Evolutionary conservation across 2,329 filamentous ascomycete genomes (phyloP), one percentile per base, ranked within the genome.

Genomic region (Alternaria triticina): DNA sequence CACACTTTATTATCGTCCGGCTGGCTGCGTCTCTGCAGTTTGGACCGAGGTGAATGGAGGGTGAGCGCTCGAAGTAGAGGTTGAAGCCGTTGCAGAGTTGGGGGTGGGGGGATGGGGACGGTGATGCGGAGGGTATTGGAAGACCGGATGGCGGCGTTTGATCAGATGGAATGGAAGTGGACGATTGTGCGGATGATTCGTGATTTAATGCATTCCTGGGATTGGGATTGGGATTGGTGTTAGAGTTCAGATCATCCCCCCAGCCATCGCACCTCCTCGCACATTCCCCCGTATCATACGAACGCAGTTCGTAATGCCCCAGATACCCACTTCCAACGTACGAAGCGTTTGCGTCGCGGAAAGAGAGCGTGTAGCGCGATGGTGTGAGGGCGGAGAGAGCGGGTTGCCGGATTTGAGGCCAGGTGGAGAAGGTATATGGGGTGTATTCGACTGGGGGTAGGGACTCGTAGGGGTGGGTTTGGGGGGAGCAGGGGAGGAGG

Each of bases 51-150:
- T 50, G 20, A 12, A 59, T 44, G 4, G 50, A 15, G 0, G 61
- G 61, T 4, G 61, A 50, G 33, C 61, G 61, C 33, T 63, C 61
- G 23, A 55, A 63, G 13, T 63, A 63, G 7, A 60, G 33, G 36
- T 63, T 63, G 51, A 63, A 60, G n/a, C 60, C 57, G 11, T 40
- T 17, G 33, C 60, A 63, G 9, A 13, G 5, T 12, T 43, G 60
- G 13, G 9, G 12, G 20, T n/a, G 13, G 36, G 6, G 3, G 11
- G 13, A 2, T 4, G 20, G 3, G 11, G 13, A 2, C 3, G 20
- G 7, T 15, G 20, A 0, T 20, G 23, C 13, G 33, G 33, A n/a
- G 12, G 30, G 30, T 33, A 13, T 15, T 15, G 30, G 30, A 33
- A 33, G 30, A 33, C 12, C 30, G 30, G 30, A 30, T 25, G 23